Evolutionary conservation across 495 filamentous ascomycete species (phyloP).

Genomic region (Terfezia boudieri): DNA sequence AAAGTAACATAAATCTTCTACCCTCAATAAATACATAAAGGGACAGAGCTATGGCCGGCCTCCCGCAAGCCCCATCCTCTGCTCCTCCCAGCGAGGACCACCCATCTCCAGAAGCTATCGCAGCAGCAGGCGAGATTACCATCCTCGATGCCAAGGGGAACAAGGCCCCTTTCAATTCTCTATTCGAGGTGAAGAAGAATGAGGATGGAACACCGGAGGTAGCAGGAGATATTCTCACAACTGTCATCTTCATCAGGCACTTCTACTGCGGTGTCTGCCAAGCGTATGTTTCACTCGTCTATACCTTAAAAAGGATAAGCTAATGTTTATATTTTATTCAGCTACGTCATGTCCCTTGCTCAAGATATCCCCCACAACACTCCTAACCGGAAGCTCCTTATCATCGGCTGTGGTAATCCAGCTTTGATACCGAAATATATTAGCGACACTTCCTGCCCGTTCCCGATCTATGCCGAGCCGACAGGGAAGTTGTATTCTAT

Average conservation of each 20-base stretch:
- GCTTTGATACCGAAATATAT: constrained; percentile 48
- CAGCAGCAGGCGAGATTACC: background rate
- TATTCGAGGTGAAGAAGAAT: background rate
- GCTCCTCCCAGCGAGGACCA: background rate
- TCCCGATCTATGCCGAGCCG: constrained; percentile 67
- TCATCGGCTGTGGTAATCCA: constrained; percentile 57
- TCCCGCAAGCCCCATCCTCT: background rate
- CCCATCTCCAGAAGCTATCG: background rate
- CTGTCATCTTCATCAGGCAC: constrained; percentile 67
- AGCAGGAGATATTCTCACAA: constrained; percentile 13
- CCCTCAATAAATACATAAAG: no score
- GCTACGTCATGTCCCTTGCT: no score
- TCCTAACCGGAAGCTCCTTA: constrained; percentile 21
- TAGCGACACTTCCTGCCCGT: constrained; percentile 39
- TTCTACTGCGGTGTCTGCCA: constrained; percentile 70
- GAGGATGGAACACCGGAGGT: background rate
- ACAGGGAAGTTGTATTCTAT: constrained; percentile 42
- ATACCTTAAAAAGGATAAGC: constrained; percentile 11
- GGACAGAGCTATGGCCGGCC: background rate
- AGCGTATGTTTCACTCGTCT: background rate
- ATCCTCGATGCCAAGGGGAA: background rate
- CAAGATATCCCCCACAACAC: no score
- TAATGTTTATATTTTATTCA: no score
- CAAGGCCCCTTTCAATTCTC: background rate
- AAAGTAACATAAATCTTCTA: no score